These are phyloP conservation scores for Ustilago xerochloae DNA, from an alignment of 1,284 basidiomycete species.

Conservation along the genomic window DNA sequence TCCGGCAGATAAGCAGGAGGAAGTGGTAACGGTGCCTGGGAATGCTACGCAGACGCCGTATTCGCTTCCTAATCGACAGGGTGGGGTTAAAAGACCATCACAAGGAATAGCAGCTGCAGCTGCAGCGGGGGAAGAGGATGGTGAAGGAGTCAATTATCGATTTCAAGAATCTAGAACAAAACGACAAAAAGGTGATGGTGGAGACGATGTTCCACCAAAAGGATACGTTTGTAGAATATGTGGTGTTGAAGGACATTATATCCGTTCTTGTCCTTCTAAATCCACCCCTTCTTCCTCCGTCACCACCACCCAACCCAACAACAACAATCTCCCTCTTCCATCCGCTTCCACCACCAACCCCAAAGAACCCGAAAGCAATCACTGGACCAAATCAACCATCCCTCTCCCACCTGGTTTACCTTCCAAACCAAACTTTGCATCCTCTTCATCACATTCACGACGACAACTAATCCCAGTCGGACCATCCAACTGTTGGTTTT, in stretches of 20 bases:
- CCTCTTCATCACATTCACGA: background rate
- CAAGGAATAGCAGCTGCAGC: conserved; percentile 3
- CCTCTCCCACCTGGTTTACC: conserved; percentile 33
- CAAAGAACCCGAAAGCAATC: background rate
- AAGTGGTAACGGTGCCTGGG: conserved; percentile 2
- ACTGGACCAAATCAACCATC: conserved; percentile 10
- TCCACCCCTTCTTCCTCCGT: background rate
- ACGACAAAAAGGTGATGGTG: conserved; percentile 2
- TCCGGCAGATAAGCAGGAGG: conserved; percentile 21
- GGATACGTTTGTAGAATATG: conserved; percentile 58
- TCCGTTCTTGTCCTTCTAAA: conserved; percentile 46
- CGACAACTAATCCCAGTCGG: conserved; percentile 51
- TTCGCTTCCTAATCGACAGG: background rate
- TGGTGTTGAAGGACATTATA: conserved; percentile 43
- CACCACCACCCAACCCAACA: background rate
- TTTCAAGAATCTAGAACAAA: conserved; percentile 25
- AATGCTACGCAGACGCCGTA: conserved; percentile 44
- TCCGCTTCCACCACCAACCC: background rate
- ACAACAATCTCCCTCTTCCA: background rate
- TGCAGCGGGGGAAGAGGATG: background rate
- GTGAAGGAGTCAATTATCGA: conserved; percentile 34
- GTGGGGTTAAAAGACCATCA: background rate
- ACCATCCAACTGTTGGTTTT: conserved; percentile 67
- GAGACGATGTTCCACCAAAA: conserved; percentile 39
- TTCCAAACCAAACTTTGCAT: conserved; percentile 29